Base-by-base conservation (phyloP, 108 stramenopile species). In the Conticribra weissflogii region DNA sequence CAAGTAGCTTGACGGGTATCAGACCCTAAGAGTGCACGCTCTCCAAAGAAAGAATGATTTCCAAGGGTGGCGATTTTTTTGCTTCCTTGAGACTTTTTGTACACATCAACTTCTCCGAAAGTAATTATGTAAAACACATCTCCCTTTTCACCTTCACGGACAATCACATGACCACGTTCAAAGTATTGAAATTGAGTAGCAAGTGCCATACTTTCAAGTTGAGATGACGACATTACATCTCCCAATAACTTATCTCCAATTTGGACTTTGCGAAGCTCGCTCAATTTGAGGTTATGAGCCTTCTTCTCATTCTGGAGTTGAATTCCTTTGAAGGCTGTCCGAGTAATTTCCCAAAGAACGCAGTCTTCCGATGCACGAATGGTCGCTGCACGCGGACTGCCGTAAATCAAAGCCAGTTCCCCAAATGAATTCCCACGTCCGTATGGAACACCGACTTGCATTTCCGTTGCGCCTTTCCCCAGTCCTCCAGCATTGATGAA, bases 121-220 rank as follows among this genome's bases (percentile, higher is more conserved):
- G 83, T 81, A 44, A 96, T 84, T 60, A 96, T 73, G 71, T 87
- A 93, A 59, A 96, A 94, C 17, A 78, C 78, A 54, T 97, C 88
- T n/a, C 92, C 96, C 3, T 63, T 56, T 14, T 98, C 96, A 8
- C 96, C 98, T 59, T 96, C 87, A 16, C 77, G 70, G 41, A 97
- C 70, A 45, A 98, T 92, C n/a, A 64, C 74, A 19, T 91, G 83
- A 8, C 89, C 96, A 9, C 63, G 32, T 31, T 85, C 76, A 71
- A 88, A 93, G 4, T 36, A 29, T 1, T 87, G 81, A 21, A 32
- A 22, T 24, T 85, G 66, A 19, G 78, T 55, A 27, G 78, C 75
- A 18, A 88, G 74, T 0, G 82, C 79, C 78, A 96, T 80, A 54
- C 73, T 77, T 28, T 88, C 68, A 27, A 88, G 68, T 41, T 87